A percentile compares a stretch with the other conserved stretches of the same genome.
phyloP scores from a whole-genome alignment of 2,329 filamentous ascomycete genomes.

The Fusarium annulatum region DNA sequence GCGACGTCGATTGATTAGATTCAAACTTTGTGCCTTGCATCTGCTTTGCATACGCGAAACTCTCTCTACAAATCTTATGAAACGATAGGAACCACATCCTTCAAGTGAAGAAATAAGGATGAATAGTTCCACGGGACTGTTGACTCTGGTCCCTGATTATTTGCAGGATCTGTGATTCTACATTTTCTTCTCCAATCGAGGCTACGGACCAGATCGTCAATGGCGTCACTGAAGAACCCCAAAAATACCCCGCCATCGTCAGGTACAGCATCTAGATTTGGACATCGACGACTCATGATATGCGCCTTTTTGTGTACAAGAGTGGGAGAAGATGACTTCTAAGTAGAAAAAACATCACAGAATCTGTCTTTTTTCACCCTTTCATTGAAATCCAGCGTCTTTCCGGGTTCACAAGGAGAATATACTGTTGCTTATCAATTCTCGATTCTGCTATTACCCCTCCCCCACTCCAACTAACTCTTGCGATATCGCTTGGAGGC shows the following conservation, averaged over 20 bases:
- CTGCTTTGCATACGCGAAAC: background rate
- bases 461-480: conserved; percentile 16
- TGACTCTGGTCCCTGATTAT: background rate
- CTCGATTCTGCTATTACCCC: conserved; percentile 9
- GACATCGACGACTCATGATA: conserved; percentile 27
- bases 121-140: background rate
- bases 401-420: background rate
- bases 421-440: background rate
- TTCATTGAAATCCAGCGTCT: background rate
- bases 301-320: background rate
- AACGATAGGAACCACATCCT: background rate
- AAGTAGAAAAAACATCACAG: background rate
- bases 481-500: background rate
- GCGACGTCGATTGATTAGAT: background rate
- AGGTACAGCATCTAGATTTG: conserved; percentile 2
- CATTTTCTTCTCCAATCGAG: conserved; percentile 16
- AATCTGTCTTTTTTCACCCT: background rate
- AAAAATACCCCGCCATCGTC: conserved; percentile 17
- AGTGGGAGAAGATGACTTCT: background rate
- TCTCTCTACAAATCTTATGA: background rate
- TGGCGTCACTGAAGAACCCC: conserved; percentile 29
- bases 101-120: background rate
- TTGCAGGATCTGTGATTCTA: conserved; percentile 17
- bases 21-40: background rate
- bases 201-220: conserved; percentile 25